Base-by-base conservation (phyloP, 768 basidiomycete species). In the Termitomyces sp. region DNA sequence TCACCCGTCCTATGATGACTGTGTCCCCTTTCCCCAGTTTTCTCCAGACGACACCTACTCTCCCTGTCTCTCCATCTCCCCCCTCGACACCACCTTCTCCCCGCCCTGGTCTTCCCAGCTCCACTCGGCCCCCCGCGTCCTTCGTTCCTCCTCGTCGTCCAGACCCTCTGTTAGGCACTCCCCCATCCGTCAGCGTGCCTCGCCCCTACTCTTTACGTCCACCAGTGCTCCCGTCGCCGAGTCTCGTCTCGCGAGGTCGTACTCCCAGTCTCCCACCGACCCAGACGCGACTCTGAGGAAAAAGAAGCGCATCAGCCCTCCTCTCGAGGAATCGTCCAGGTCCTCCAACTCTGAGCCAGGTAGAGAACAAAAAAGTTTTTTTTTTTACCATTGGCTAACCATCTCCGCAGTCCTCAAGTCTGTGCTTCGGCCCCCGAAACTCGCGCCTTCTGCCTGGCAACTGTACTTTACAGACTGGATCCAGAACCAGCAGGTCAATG, bases 391-490 rank as follows among this genome's bases (percentile, higher is more conserved):
- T 67, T 27, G 46, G 49, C 39, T 41, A 8, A 41, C 39, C 27
- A 31, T 45, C 44, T 39, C 67, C 70, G 58, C 72, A 88, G 88
- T 79, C 39, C 75, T 83, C 57, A 94, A 89, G 73, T 94, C 94
- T 42, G 73, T 85, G 12, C 78, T 97, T 58, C 86, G 87, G 45
- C 93, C 91, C 20, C 94, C 94, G 50, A 94, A 95, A 76, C 81
- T 94, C 66, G 92, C 95, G 6, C 93, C 91, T 4, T 95, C 93
- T 3, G 92, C 94, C 56, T 97, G 95, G 95, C 95, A 97, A 72
- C 81, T 97, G 46, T 97, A 93, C 74, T 96, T 97, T 70, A 93
- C 93, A 24, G 93, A 96, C 69, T 95, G 91, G 86, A 94, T 97
- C 63, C 89, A 93, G 70, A 82, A 84, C 67, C 89, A 91, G 70